Conservation (phyloP, 768 basidiomycete genomes). For the Mycena albidolilacea region DNA sequence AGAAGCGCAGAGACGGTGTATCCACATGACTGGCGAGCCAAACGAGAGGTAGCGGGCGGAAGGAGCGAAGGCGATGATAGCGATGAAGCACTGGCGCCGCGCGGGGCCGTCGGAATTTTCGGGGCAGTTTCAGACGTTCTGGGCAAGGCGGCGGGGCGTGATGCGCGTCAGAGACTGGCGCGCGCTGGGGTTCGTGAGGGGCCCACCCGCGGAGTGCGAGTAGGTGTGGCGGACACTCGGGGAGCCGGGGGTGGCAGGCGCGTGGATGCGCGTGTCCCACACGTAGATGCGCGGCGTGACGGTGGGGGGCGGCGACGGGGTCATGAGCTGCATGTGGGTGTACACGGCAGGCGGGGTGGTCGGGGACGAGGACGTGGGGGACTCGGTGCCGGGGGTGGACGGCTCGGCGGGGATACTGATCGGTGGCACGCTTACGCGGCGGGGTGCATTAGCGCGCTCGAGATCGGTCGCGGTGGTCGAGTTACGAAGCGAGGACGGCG, state of each 20-base stretch:
- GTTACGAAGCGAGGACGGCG: slow-evolving; percentile 41
- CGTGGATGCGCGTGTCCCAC: slow-evolving; percentile 54
- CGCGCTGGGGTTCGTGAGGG: slow-evolving; percentile 71
- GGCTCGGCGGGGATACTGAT: slow-evolving; percentile 27
- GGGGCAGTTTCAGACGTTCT: slow-evolving; percentile 49
- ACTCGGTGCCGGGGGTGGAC: slow-evolving; percentile 29
- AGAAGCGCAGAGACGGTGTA: neutral
- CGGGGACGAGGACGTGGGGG: slow-evolving; percentile 35
- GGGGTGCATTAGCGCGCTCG: slow-evolving; percentile 21
- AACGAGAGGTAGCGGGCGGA: neutral
- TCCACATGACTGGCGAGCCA: neutral
- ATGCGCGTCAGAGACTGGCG: slow-evolving; percentile 74
- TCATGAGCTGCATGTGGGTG: slow-evolving; percentile 46
- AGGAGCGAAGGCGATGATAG: neutral
- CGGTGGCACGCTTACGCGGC: slow-evolving; percentile 28
- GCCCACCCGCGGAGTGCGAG: slow-evolving; percentile 52
- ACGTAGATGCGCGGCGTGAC: slow-evolving; percentile 72
- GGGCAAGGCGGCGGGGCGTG: slow-evolving; percentile 60
- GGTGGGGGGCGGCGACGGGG: slow-evolving; percentile 70
- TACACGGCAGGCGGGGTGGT: slow-evolving; percentile 45
- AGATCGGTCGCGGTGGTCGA: slow-evolving; percentile 43
- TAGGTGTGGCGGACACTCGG: slow-evolving; percentile 51
- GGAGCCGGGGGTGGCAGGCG: slow-evolving; percentile 50
- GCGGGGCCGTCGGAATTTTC: neutral
- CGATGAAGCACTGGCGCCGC: neutral